These are phyloP conservation scores for Aureobasidium mangrovei DNA, from an alignment of 2,329 filamentous ascomycete species.

Conservation along the genomic window DNA sequence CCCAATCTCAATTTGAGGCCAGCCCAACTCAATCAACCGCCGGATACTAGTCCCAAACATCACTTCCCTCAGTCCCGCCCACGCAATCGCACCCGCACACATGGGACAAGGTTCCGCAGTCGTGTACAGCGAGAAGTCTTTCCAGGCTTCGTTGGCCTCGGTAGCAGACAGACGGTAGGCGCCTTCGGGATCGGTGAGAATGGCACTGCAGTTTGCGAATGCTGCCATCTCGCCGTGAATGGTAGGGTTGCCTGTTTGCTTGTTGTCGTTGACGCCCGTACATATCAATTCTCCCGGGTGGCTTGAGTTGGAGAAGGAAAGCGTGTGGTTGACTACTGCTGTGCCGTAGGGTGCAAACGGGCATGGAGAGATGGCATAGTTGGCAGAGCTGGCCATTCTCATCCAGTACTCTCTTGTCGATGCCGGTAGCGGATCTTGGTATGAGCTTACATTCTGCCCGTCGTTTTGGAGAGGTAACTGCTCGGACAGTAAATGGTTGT, in stretches of 20 bases:
- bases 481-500: not conserved
- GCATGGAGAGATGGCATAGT: constrained; percentile 38
- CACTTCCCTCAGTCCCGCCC: constrained; percentile 48
- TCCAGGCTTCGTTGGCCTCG: constrained; percentile 39
- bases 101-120: constrained; percentile 51
- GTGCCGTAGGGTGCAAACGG: constrained; percentile 47
- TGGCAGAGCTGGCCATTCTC: constrained; percentile 40
- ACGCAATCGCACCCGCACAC: constrained; percentile 49
- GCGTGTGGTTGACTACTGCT: constrained; percentile 49
- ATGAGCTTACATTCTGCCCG: not conserved
- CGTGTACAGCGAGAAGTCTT: constrained; percentile 45
- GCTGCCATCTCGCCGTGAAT: constrained; percentile 50
- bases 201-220: constrained; percentile 44
- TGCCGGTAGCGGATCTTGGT: not conserved
- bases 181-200: constrained; percentile 40
- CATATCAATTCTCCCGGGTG: constrained; percentile 41
- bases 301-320: constrained; percentile 15
- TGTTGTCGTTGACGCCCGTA: constrained; percentile 41
- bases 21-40: constrained; percentile 39
- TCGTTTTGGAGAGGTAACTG: not conserved
- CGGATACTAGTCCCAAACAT: constrained; percentile 46
- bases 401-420: constrained; percentile 44
- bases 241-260: constrained; percentile 41
- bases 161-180: constrained; percentile 35
- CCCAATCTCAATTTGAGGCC: constrained; percentile 43